These are phyloP conservation scores for Eucalyptus paniculata DNA, from an alignment of 345 rosid species.

Conservation along the genomic window DNA sequence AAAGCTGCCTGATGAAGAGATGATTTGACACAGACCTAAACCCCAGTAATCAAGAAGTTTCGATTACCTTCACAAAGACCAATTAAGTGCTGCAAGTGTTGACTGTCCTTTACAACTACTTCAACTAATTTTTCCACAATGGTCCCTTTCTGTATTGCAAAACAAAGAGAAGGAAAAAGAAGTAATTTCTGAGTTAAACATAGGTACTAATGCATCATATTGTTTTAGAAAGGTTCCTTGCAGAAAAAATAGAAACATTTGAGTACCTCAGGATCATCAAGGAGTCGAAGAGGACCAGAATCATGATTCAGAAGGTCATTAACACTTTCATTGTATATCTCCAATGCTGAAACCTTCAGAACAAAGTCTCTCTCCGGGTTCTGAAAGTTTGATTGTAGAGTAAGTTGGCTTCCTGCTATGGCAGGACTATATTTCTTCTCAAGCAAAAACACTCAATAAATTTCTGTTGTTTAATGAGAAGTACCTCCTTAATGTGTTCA, in stretches of 20 bases:
- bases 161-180: background rate
- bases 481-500: conserved; percentile 56
- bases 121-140: conserved; percentile 81
- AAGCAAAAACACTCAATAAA: background rate
- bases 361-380: conserved; percentile 60
- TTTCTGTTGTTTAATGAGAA: background rate
- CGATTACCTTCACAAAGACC: conserved; percentile 76
- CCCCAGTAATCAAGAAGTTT: background rate
- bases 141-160: conserved; percentile 61
- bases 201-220: background rate
- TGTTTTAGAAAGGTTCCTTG: background rate
- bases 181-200: background rate
- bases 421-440: background rate
- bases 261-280: conserved; percentile 95
- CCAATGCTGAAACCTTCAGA: conserved; percentile 79
- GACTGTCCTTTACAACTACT: conserved; percentile 60
- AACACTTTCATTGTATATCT: conserved; percentile 90
- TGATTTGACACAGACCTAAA: background rate
- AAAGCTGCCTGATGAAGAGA: background rate
- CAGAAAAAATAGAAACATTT: background rate
- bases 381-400: conserved; percentile 11
- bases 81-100: conserved; percentile 71
- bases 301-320: conserved; percentile 73
- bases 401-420: background rate
- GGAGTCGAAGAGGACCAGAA: conserved; percentile 75